These are phyloP conservation scores for Pythium insidiosum DNA, from an alignment of 352 stramenopile genomes.

Conservation along the genomic window DNA sequence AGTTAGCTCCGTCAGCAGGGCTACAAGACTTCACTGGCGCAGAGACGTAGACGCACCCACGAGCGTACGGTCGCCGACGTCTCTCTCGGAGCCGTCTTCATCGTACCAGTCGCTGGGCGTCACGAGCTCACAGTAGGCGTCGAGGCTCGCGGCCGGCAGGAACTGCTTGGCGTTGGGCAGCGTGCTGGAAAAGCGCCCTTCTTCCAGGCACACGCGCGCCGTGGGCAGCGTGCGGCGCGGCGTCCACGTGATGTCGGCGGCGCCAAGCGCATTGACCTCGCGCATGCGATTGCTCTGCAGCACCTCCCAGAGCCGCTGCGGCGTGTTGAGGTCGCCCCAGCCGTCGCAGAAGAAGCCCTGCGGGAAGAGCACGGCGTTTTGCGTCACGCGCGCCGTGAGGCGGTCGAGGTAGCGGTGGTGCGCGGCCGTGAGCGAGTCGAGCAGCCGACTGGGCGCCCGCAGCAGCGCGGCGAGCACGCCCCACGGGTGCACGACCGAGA, in stretches of 20 bases:
- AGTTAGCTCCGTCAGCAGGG: no score
- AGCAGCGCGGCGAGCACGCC: conserved; percentile 40
- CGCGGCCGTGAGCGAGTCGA: conserved; percentile 46
- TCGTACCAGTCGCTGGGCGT: conserved; percentile 55
- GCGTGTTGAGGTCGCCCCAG: conserved; percentile 67
- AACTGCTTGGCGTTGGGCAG: conserved; percentile 46
- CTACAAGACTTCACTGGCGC: no score
- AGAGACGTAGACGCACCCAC: no score
- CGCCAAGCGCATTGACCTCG: conserved; percentile 30
- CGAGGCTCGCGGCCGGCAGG: conserved; percentile 42
- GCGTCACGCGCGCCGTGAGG: conserved; percentile 54
- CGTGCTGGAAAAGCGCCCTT: conserved; percentile 51
- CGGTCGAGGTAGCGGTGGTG: conserved; percentile 71
- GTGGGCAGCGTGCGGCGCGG: conserved; percentile 13
- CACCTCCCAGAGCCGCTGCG: conserved; percentile 37
- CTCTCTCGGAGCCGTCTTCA: no score
- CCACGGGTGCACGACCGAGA: conserved; percentile 43
- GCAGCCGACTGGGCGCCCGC: conserved; percentile 41
- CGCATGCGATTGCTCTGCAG: conserved; percentile 57
- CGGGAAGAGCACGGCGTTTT: conserved; percentile 68
- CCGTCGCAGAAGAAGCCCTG: conserved; percentile 76
- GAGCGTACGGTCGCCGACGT: conserved; percentile 8
- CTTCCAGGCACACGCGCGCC: conserved; percentile 31
- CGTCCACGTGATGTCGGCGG: conserved; percentile 24
- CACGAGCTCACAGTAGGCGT: conserved; percentile 62